A percentile compares a stretch with the other conserved stretches of the same genome.
These are phyloP conservation scores for Linnemannia elongata DNA, from an alignment of 192 early-diverging fungal genomes.

Conservation along the genomic window DNA sequence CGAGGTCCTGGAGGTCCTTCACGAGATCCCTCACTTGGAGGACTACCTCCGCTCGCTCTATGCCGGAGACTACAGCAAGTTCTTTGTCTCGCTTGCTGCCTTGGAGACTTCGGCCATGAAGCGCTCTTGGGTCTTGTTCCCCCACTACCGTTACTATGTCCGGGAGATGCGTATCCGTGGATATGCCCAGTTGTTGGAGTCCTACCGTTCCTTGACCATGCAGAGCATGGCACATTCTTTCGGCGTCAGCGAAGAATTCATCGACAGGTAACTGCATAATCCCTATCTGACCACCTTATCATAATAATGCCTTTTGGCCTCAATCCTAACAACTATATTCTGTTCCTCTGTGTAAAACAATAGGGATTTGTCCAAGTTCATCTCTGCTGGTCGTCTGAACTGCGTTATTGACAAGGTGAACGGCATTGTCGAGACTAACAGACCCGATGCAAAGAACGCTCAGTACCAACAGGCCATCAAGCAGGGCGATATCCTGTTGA, in stretches of 20 bases:
- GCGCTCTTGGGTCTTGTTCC: constrained; percentile 84
- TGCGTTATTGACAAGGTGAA: constrained; percentile 99
- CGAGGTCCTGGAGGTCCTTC: constrained; percentile 95
- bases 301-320: not conserved
- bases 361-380: constrained; percentile 94
- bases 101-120: constrained; percentile 83
- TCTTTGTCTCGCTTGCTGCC: constrained; percentile 89
- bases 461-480: constrained; percentile 98
- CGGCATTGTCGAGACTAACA: constrained; percentile 97
- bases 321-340: not conserved
- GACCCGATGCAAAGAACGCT: constrained; percentile 98
- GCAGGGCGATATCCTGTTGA: constrained; percentile 95
- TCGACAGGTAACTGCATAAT: constrained; percentile 78
- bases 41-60: constrained; percentile 90
- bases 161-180: constrained; percentile 99
- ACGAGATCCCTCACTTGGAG: constrained; percentile 89
- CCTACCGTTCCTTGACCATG: constrained; percentile 93
- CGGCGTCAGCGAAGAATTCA: constrained; percentile 95
- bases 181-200: constrained; percentile 96
- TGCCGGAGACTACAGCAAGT: constrained; percentile 92
- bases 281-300: constrained; percentile 15
- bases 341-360: not conserved
- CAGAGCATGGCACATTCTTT: constrained; percentile 97
- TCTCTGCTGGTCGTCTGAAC: constrained; percentile 96
- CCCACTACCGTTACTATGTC: constrained; percentile 93